Conservation (phyloP, 2,329 filamentous ascomycete genomes). For the Fusarium robinianum region DNA sequence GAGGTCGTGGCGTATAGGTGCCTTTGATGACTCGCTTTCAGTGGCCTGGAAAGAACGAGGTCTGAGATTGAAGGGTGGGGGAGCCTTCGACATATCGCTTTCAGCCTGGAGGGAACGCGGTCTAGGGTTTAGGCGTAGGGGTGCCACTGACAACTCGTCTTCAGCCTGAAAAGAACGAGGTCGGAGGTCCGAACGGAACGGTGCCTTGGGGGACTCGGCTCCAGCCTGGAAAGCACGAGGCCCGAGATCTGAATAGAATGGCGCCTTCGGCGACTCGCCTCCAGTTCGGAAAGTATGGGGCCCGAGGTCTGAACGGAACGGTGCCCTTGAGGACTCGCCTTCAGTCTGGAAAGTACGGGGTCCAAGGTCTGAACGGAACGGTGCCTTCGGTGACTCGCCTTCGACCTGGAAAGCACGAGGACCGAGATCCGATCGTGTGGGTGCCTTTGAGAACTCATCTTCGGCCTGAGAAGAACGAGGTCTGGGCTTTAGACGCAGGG, state of each 20-base stretch:
- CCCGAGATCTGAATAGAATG: neutral
- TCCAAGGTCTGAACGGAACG: no score
- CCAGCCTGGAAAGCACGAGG: neutral
- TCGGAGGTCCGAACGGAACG: conserved; percentile 6
- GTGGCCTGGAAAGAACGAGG: no score
- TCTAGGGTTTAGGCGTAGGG: conserved; percentile 1
- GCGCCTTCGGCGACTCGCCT: no score
- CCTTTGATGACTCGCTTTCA: conserved; percentile 19
- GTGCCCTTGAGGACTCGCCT: conserved; percentile 20
- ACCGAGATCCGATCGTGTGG: conserved; percentile 1
- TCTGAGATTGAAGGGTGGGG: no score
- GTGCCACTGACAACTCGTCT: conserved; percentile 4
- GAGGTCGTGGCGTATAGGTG: conserved; percentile 19
- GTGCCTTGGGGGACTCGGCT: conserved; percentile 4
- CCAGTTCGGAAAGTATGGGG: no score
- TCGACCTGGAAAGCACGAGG: neutral
- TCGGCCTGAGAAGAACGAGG: neutral
- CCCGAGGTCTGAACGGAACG: no score
- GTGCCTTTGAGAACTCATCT: conserved; percentile 2
- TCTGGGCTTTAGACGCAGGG: conserved; percentile 2
- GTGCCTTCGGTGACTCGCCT: conserved; percentile 3
- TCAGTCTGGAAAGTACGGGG: no score
- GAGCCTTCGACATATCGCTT: conserved; percentile 2
- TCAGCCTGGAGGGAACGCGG: neutral
- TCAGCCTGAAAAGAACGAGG: conserved; percentile 24